Conservation (phyloP, 176 grass and related monocot species). For the Avena insularis region DNA sequence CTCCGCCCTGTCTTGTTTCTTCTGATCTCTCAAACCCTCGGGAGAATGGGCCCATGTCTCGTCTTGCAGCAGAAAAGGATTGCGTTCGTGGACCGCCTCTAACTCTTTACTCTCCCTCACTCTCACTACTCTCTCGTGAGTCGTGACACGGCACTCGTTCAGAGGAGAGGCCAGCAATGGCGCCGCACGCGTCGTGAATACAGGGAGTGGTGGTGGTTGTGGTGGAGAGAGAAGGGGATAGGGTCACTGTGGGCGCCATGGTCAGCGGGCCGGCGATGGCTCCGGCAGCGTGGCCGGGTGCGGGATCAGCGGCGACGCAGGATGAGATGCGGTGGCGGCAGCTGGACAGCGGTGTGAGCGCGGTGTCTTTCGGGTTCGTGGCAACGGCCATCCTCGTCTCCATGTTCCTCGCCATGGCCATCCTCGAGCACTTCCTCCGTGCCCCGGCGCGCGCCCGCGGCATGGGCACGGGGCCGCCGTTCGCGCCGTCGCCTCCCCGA, state of each 20-base stretch:
- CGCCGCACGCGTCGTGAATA: constrained; percentile 39
- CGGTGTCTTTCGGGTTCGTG: constrained; percentile 97
- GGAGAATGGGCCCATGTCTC: constrained; percentile 9
- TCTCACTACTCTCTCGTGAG: not conserved
- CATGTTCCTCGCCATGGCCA: constrained; percentile 98
- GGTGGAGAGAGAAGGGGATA: not conserved
- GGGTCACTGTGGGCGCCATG: constrained; percentile 9
- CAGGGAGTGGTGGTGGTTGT: not conserved
- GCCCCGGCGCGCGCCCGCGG: constrained; percentile 32
- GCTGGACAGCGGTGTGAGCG: constrained; percentile 73
- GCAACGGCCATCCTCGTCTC: constrained; percentile 96
- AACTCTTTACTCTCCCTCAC: not conserved
- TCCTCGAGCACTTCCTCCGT: constrained; percentile 89
- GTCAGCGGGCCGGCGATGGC: constrained; percentile 46
- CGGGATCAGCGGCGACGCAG: not conserved
- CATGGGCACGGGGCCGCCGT: not conserved
- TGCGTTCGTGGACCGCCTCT: not conserved
- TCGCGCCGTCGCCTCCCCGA: not conserved
- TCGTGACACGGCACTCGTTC: not conserved
- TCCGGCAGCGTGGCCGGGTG: constrained; percentile 39
- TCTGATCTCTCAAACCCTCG: not conserved
- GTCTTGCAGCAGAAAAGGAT: constrained; percentile 24
- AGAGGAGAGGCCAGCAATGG: constrained; percentile 35
- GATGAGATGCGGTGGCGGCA: constrained; percentile 82
- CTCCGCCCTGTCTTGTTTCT: not conserved